Percentiles rank a stretch among this genome's conserved stretches.
phyloP scores from a whole-genome alignment of 352 stramenopile genomes.

The Phytophthora fragariaefolia region DNA sequence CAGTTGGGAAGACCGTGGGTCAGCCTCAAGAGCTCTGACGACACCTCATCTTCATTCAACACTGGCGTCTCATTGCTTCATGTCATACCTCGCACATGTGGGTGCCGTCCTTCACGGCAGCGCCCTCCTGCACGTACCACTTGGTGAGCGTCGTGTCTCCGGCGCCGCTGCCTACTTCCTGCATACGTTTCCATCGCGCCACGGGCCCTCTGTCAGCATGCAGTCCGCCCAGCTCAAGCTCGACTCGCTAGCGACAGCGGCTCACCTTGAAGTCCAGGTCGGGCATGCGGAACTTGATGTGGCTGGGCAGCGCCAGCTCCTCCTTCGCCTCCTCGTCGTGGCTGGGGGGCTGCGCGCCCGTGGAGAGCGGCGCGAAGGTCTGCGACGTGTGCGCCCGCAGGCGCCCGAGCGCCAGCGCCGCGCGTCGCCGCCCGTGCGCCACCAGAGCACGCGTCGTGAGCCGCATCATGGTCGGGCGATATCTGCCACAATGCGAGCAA shows the following conservation, averaged over 20 bases:
- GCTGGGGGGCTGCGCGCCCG: background rate
- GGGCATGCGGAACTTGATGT: constrained; percentile 90
- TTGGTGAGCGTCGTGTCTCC: constrained; percentile 74
- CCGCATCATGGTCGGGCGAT: constrained; percentile 9
- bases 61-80: background rate
- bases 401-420: constrained; percentile 1
- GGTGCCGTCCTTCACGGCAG: constrained; percentile 65
- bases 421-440: constrained; percentile 18
- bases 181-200: background rate
- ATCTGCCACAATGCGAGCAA: background rate
- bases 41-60: background rate
- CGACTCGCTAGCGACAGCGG: background rate
- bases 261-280: constrained; percentile 84
- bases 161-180: constrained; percentile 65
- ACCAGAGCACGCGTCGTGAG: constrained; percentile 20
- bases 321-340: constrained; percentile 20
- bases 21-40: background rate
- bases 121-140: constrained; percentile 75
- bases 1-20: constrained; percentile 3
- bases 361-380: constrained; percentile 14
- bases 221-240: background rate
- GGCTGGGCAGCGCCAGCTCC: constrained; percentile 49
- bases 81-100: constrained; percentile 78
- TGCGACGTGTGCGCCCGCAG: constrained; percentile 1
- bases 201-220: background rate